Evolutionary conservation across 768 basidiomycete genomes (phyloP).

Genomic region (Leccinum subgranulosum): DNA sequence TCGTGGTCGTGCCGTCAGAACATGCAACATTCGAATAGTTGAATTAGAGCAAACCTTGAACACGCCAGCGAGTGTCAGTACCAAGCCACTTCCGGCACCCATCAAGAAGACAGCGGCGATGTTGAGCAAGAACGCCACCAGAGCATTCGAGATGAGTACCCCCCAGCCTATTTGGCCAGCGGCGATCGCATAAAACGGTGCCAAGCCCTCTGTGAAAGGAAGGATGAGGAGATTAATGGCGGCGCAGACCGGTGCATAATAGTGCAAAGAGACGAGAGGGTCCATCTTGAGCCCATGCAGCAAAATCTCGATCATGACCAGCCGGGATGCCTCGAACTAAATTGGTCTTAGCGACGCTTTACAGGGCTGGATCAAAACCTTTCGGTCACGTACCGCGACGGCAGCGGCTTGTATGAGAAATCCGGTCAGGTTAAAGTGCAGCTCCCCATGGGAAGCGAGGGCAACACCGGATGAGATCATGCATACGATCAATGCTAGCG

Average conservation of each 20-base stretch:
- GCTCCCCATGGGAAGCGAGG: slow-evolving; percentile 85
- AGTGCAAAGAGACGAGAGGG: slow-evolving; percentile 91
- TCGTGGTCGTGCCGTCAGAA: slow-evolving; percentile 26
- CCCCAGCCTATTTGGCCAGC: slow-evolving; percentile 55
- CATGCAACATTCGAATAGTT: not conserved
- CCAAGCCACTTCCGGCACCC: slow-evolving; percentile 80
- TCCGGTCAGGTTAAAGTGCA: slow-evolving; percentile 80
- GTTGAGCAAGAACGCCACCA: slow-evolving; percentile 85
- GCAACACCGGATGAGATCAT: slow-evolving; percentile 93
- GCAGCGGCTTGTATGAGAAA: slow-evolving; percentile 88
- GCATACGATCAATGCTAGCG: slow-evolving; percentile 76
- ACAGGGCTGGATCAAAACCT: not conserved
- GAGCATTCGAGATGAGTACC: slow-evolving; percentile 79
- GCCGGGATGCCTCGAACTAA: slow-evolving; percentile 88
- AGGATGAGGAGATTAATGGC: slow-evolving; percentile 80
- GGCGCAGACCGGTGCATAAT: slow-evolving; percentile 95
- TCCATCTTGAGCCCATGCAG: slow-evolving; percentile 98
- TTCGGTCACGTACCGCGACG: slow-evolving; percentile 53
- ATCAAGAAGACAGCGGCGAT: slow-evolving; percentile 94
- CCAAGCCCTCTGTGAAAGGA: slow-evolving; percentile 90
- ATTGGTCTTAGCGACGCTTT: slow-evolving; percentile 1
- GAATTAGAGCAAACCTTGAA: slow-evolving; percentile 60
- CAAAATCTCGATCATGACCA: slow-evolving; percentile 95
- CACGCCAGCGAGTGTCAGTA: slow-evolving; percentile 91
- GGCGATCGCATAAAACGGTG: slow-evolving; percentile 72